A percentile compares a stretch with the other conserved stretches of the same genome.
These are phyloP conservation scores for Lachnellula cervina DNA, from an alignment of 2,329 filamentous ascomycete species.

Conservation along the genomic window DNA sequence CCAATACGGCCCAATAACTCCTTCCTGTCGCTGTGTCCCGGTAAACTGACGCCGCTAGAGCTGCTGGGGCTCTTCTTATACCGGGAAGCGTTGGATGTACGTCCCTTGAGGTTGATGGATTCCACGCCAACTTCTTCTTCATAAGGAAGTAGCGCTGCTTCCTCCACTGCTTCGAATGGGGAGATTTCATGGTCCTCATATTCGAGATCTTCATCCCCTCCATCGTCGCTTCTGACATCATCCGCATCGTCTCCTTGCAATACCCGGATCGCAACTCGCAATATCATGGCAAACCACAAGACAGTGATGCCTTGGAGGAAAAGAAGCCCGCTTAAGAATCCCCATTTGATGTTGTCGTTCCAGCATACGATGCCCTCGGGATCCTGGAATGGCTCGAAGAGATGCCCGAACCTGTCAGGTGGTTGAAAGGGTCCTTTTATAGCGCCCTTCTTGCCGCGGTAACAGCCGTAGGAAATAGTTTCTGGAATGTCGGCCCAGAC, in stretches of 20 bases:
- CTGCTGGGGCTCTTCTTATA: constrained; percentile 28
- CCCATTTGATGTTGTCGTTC: constrained; percentile 66
- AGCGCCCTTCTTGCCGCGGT: constrained; percentile 51
- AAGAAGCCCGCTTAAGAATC: constrained; percentile 72
- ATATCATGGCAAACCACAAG: constrained; percentile 86
- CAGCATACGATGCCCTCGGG: constrained; percentile 74
- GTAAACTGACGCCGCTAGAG: constrained; percentile 30
- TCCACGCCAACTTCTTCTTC: constrained; percentile 76
- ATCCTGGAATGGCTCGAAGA: constrained; percentile 70
- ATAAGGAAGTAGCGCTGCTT: constrained; percentile 38
- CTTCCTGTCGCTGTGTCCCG: constrained; percentile 31
- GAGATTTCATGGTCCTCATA: constrained; percentile 19
- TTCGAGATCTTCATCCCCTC: constrained; percentile 63
- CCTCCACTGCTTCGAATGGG: constrained; percentile 7
- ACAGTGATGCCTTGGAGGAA: constrained; percentile 75
- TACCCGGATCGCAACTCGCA: constrained; percentile 76
- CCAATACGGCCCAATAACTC: constrained; percentile 33
- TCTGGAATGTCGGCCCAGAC: constrained; percentile 62
- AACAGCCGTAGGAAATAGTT: constrained; percentile 67
- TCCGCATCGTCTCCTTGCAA: constrained; percentile 73
- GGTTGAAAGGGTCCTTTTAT: constrained; percentile 49
- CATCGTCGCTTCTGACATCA: constrained; percentile 82
- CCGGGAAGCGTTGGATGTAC: constrained; percentile 19
- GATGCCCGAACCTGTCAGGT: constrained; percentile 52
- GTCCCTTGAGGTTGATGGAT: constrained; percentile 57